Evolutionary conservation across 23 red algal species (phyloP), one percentile per base, ranked within the genome.

Genomic region (Agarophyton chilense): DNA sequence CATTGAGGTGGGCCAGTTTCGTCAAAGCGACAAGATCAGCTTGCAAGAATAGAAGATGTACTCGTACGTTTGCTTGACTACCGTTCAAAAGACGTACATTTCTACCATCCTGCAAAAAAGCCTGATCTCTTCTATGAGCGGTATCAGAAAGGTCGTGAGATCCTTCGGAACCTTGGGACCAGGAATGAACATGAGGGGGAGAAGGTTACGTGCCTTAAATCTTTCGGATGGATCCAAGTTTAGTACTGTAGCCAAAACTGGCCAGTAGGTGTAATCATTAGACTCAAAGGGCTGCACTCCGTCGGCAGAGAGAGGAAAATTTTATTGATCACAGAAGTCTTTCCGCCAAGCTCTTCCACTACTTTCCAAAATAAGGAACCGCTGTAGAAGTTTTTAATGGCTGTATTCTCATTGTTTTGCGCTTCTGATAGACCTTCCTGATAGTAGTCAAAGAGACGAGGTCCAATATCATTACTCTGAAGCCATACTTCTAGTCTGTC

Each of bases 211-310:
- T 38, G 35, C 36, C 32, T 44, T 44, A 40, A 62, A 64, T n/a
- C 79, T 38, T 66, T 46, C 58, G 3, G 50, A 45, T 16, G 79
- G 56, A n/a, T 40, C 28, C 10, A 83, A 40, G 28, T 81, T 83
- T 0, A 44, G 55, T 44, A 65, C 26, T 4, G 58, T 51, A n/a
- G 79, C 79, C 11, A 43, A 1, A 21, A 63, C 58, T 16, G 79
- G 79, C 79, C 55, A 83, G 35, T 38, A 83, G 13, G 2, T 54
- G 44, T 83, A 83, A 28, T 25, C 42, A 25, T 54, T 66, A 62
- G 54, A 60, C 31, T 83, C 39, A 38, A 64, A 83, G 4, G 57
- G 16, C 51, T 83, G 35, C 21, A 83, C 54, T 83, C 79, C 10
- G 52, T 63, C 19, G 55, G 44, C 4, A 49, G 16, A 0, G 79